phyloP scores from a whole-genome alignment of 495 filamentous ascomycete genomes.

The Venustampulla echinocandica region DNA sequence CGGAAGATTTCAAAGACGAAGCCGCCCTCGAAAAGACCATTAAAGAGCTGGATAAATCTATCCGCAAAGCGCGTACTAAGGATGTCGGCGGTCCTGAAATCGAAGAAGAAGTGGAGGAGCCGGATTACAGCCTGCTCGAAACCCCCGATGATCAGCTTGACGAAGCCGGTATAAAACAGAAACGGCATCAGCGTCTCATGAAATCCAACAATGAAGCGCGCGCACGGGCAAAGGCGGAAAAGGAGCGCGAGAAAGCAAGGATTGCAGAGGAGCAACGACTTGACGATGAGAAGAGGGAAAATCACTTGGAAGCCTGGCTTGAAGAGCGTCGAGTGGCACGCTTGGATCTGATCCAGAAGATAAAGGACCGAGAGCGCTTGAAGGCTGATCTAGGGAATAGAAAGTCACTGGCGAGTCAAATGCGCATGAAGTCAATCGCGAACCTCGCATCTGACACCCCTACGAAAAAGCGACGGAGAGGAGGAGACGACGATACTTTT shows the following conservation, averaged over 20 bases:
- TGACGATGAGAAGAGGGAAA: conserved; percentile 75
- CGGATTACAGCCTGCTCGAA: conserved; percentile 80
- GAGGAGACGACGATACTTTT: conserved; percentile 77
- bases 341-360: conserved; percentile 63
- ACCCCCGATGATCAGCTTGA: conserved; percentile 86
- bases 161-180: conserved; percentile 80
- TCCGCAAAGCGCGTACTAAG: conserved; percentile 81
- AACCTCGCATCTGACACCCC: conserved; percentile 90
- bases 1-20: conserved; percentile 88
- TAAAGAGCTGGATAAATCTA: conserved; percentile 78
- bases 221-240: conserved; percentile 86
- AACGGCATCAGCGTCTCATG: conserved; percentile 81
- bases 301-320: conserved; percentile 81
- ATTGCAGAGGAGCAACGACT: conserved; percentile 70
- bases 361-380: conserved; percentile 86
- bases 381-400: conserved; percentile 91
- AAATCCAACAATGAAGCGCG: conserved; percentile 92
- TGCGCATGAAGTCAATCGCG: conserved; percentile 97
- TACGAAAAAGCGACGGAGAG: conserved; percentile 66
- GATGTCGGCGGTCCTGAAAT: conserved; percentile 80
- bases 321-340: conserved; percentile 67
- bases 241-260: conserved; percentile 80
- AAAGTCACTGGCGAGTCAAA: conserved; percentile 89
- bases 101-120: conserved; percentile 64
- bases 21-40: conserved; percentile 67